Evolutionary conservation across 192 early-diverging fungal genomes (phyloP).

Genomic region (Phlyctochytrium arcticum): DNA sequence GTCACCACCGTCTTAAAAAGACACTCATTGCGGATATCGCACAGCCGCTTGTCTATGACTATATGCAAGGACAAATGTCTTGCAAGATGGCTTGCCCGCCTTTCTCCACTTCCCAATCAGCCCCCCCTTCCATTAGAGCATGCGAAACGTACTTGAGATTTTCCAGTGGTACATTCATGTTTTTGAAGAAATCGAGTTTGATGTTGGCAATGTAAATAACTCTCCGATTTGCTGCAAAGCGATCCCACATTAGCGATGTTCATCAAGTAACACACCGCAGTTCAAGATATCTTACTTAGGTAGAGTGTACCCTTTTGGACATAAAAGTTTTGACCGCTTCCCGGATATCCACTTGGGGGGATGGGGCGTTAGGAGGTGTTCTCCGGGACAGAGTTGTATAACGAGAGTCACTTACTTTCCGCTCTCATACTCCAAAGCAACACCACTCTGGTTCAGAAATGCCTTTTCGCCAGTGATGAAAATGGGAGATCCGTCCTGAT

Average conservation of each 20-base stretch:
- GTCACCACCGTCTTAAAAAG: too few relatives aligned
- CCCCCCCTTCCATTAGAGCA: too few relatives aligned
- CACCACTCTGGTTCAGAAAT: slow-evolving; percentile 29
- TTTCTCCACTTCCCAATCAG: too few relatives aligned
- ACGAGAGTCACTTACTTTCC: slow-evolving; percentile 24
- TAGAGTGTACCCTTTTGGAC: not conserved
- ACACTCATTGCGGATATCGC: too few relatives aligned
- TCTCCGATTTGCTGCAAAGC: slow-evolving; percentile 11
- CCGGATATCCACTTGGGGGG: slow-evolving; percentile 30
- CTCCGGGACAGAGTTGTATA: too few relatives aligned
- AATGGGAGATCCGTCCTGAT: slow-evolving; percentile 14
- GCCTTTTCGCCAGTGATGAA: slow-evolving; percentile 25
- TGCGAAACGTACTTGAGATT: slow-evolving; percentile 14
- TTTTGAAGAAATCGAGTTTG: slow-evolving; percentile 8
- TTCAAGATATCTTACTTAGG: slow-evolving; percentile 6
- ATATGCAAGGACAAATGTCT: too few relatives aligned
- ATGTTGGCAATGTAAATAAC: slow-evolving; percentile 20
- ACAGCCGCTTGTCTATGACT: too few relatives aligned
- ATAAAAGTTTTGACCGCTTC: slow-evolving; percentile 21
- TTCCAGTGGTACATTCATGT: slow-evolving; percentile 19
- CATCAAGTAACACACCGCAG: not conserved
- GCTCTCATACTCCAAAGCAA: slow-evolving; percentile 23
- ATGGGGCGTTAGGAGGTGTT: too few relatives aligned
- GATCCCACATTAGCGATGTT: not conserved
- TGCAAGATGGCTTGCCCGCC: too few relatives aligned